These are phyloP conservation scores for Vitellaria paradoxa DNA, from an alignment of 179 eudicot species.

Conservation along the genomic window DNA sequence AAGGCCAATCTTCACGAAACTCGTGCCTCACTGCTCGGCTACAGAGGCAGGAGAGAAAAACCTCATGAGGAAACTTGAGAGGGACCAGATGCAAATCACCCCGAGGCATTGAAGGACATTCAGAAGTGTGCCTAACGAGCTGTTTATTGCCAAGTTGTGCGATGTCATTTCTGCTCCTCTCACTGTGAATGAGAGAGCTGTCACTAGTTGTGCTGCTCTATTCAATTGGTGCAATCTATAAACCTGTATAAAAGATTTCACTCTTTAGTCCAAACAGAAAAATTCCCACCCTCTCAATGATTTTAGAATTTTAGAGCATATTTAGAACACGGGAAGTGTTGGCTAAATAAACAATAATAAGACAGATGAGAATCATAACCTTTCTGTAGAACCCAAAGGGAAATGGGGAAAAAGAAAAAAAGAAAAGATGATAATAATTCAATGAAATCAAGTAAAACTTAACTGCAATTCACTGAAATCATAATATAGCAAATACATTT, in stretches of 20 bases:
- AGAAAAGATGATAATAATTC: not conserved
- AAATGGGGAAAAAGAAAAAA: no score
- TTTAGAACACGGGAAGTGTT: not conserved
- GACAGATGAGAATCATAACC: not conserved
- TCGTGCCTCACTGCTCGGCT: conserved; percentile 26
- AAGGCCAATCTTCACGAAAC: not conserved
- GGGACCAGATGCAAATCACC: conserved; percentile 90
- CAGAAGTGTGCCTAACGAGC: conserved; percentile 72
- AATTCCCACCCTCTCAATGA: not conserved
- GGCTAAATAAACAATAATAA: not conserved
- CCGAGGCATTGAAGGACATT: conserved; percentile 92
- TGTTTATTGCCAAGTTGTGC: conserved; percentile 83
- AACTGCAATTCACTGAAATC: not conserved
- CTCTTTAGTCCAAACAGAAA: not conserved
- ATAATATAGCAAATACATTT: not conserved
- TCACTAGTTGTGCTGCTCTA: conserved; percentile 95
- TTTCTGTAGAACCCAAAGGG: no score
- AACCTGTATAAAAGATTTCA: conserved; percentile 37
- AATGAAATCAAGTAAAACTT: not conserved
- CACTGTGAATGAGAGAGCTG: conserved; percentile 90
- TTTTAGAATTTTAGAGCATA: not conserved
- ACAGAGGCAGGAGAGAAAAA: conserved; percentile 50
- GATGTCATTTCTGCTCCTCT: conserved; percentile 94
- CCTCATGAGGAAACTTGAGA: conserved; percentile 84
- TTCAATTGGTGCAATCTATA: conserved; percentile 94